Base-by-base conservation (phyloP, 73 alveolate species). In the Symbiodinium natans region DNA sequence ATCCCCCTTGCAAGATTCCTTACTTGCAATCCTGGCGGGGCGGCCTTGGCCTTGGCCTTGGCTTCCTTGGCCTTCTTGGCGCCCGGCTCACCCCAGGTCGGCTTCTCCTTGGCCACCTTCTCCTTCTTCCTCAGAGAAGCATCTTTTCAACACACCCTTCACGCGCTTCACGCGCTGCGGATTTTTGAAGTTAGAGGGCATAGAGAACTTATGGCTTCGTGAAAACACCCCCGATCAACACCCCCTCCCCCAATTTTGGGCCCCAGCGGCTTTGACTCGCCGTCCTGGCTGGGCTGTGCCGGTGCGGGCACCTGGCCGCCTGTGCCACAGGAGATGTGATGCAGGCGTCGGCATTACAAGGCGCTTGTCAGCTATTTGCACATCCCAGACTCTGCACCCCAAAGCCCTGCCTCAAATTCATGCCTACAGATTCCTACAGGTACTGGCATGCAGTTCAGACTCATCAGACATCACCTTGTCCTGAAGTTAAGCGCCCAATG, bases 41-140 rank as follows among this genome's bases (percentile, higher is more conserved):
- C 0, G 86, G 41, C 41, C 48, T 75, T 75, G 8, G 86, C 46
- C 46, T 38, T 36, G 48, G 41, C 41, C 48, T 36, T 33, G 41
- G 48, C 46, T 15, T 75, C 46, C 86, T 75, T 75, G 33, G 27
- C 48, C 33, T 36, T 36, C 46, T 38, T 75, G 77, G 77, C 77
- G 10, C 98, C 98, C 23, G 98, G 98, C 59, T 71, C 98, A 42
- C 98, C 98, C 98, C 98, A 92, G 17, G 75, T 41, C 39, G 98
- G 98, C 82, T 92, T 92, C 90, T 92, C 98, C 59, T 92, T 92
- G 41, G 52, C 83, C 82, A 40, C 82, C 96, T 90, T 86, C 54
- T 31, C 93, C 39, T 86, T 73, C 75, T 41, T 82, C 41, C 77
- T 63, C 13, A 13, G 59, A n/a, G n/a, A n/a, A n/a, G n/a, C n/a